Evolutionary conservation across 1,284 basidiomycete genomes (phyloP), one percentile per base, ranked within the genome.

Genomic region (Cutaneotrichosporon sp.): DNA sequence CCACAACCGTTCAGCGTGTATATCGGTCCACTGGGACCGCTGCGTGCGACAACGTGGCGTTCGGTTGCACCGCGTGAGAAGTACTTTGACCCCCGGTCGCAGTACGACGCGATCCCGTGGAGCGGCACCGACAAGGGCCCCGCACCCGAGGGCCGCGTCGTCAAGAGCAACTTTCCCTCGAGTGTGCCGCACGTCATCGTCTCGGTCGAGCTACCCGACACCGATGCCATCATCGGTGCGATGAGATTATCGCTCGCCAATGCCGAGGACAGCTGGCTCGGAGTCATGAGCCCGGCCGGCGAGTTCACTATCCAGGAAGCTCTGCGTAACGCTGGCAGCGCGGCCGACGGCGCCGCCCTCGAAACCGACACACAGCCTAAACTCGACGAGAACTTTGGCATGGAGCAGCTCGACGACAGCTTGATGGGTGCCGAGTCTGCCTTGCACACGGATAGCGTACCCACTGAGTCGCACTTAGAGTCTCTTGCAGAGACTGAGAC

Each of bases 21-120:
- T 76, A 80, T 93, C 5, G 92, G 92, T 21, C 87, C 86, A 56
- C 77, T 94, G 13, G 92, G 92, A 1, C 91, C 91, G 4, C 79
- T 94, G 38, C 79, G 78, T 1, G 54, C 59, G 10, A 53, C 66
- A 13, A 63, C 61, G 0, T 75, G 66, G 63, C 61, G 62, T 22
- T 73, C 70, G 7, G 62, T 63, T 5, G 68, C 68, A 4, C 65
- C 64, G 3, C 55, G 55, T 44, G 58, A 55, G 26, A 59, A 55
- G 51, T 59, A 59, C 39, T 59, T 53, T 34, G 57, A 59, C 36
- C 57, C 57, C 4, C 50, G 49, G 1, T 49, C 51, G 12, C 37
- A 53, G 20, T 53, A 55, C 42, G 48, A 53, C 12, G 63, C 65
- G 10, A 42, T 58, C 2, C 56, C 56, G 2, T 60, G 60, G 43